These are phyloP conservation scores for Mucor piriformis DNA, from an alignment of 371 early-diverging fungal species.

Conservation along the genomic window DNA sequence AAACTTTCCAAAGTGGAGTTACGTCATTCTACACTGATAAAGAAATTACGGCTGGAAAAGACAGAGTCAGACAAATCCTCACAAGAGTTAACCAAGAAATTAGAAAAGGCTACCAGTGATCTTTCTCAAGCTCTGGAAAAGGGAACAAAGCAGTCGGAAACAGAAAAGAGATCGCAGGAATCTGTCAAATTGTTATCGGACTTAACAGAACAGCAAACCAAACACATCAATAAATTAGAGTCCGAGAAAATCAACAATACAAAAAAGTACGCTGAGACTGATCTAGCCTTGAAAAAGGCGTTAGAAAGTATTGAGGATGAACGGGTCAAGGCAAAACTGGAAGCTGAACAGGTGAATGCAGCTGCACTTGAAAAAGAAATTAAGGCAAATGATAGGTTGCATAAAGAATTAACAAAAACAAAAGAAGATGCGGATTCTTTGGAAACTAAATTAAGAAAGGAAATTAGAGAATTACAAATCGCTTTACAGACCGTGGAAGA, in stretches of 20 bases:
- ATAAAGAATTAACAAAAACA: slow-evolving; percentile 55
- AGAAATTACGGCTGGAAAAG: slow-evolving; percentile 71
- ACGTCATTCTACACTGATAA: slow-evolving; percentile 71
- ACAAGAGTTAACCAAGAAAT: slow-evolving; percentile 60
- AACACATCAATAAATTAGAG: slow-evolving; percentile 65
- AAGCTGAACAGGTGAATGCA: slow-evolving; percentile 52
- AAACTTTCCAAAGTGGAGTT: slow-evolving; percentile 80
- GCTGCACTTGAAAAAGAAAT: slow-evolving; percentile 62
- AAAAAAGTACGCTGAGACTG: slow-evolving; percentile 53
- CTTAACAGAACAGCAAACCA: slow-evolving; percentile 65
- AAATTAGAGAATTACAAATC: slow-evolving; percentile 66
- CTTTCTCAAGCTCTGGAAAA: slow-evolving; percentile 59
- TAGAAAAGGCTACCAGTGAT: slow-evolving; percentile 57
- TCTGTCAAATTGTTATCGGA: slow-evolving; percentile 55
- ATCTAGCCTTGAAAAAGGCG: slow-evolving; percentile 33
- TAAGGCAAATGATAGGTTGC: slow-evolving; percentile 50
- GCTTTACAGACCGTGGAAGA: slow-evolving; percentile 63
- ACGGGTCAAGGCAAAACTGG: slow-evolving; percentile 43
- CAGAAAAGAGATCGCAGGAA: slow-evolving; percentile 62
- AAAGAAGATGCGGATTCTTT: slow-evolving; percentile 36
- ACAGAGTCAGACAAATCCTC: slow-evolving; percentile 63
- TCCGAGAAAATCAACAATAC: slow-evolving; percentile 46
- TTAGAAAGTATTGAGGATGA: slow-evolving; percentile 33
- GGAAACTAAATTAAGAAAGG: slow-evolving; percentile 48
- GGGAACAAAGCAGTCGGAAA: slow-evolving; percentile 46